Base-by-base conservation (phyloP, 768 basidiomycete genomes). In the Pleurotus pulmonarius region DNA sequence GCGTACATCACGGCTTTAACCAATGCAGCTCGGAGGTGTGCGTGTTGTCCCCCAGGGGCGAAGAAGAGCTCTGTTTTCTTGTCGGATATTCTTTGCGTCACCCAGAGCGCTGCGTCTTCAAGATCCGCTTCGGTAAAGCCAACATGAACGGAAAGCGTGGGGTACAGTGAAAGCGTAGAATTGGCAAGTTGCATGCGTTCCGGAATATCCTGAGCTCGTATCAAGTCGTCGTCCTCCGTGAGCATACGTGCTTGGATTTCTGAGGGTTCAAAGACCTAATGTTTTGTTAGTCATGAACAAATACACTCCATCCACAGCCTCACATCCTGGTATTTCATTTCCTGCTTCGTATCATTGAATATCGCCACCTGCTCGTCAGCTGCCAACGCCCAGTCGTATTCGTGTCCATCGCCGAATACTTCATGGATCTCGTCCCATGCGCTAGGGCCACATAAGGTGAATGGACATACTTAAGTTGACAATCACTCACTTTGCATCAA, bases 361-460 rank as follows among this genome's bases (percentile, higher is more conserved):
- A 68, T 68, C 46, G 75, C 75, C 13, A 67, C 61, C 26, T 88
- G 83, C 2, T 92, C 91, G 26, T 95, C 95, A 4, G 87, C 92
- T 46, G 77, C 87, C 45, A 99, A 70, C 11, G 95, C 95, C 89
- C 92, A 95, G 63, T 94, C 94, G 68, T 96, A 99, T 61, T 98
- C 95, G 63, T 89, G 87, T 5, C 97, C 97, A 60, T 95, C 91
- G 34, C 97, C 97, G 61, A 99, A 99, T 1, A 98, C 92, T 57
- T 93, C 95, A 59, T 90, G 88, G 24, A 98, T 90, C 72, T 98
- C 97, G 46, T 91, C 88, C 93, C 94, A 97, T 24, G 93, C 88
- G 64, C 93, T 96, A 61, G 2, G 59, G 59, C 56, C 4, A 44
- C n/a, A 34, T 56, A 61, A 65, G 58, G 55, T 58, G 29, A 45